A percentile compares a stretch with the other conserved stretches of the same genome.
These are phyloP conservation scores for Coix lacrymajobi DNA, from an alignment of 176 grass and related monocot species.

Conservation along the genomic window DNA sequence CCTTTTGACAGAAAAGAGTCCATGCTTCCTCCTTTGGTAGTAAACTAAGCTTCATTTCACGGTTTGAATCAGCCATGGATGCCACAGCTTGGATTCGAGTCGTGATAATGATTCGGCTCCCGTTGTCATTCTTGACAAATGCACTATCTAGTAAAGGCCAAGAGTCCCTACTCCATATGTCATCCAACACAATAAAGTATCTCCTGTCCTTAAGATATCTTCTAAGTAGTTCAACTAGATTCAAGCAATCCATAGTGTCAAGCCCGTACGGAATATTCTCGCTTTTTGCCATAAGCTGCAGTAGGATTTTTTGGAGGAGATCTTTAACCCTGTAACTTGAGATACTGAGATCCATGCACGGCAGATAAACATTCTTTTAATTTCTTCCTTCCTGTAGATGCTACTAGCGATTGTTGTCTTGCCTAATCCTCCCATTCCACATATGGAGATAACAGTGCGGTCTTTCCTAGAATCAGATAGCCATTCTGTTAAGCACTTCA, in stretches of 20 bases:
- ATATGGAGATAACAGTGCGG: constrained; percentile 36
- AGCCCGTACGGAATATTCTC: constrained; percentile 9
- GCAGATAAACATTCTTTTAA: constrained; percentile 34
- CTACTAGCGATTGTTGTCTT: constrained; percentile 38
- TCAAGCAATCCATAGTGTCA: constrained; percentile 19
- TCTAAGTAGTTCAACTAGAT: constrained; percentile 18
- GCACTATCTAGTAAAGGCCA: constrained; percentile 29
- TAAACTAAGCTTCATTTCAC: constrained; percentile 21
- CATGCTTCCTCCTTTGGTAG: constrained; percentile 30
- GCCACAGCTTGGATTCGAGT: constrained; percentile 37
- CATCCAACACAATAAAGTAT: constrained; percentile 44
- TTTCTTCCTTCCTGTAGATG: constrained; percentile 32
- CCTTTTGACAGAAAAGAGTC: constrained; percentile 35
- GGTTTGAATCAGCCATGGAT: neutral
- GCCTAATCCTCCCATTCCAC: constrained; percentile 49
- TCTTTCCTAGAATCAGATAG: neutral
- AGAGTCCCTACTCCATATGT: constrained; percentile 41
- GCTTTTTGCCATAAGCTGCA: constrained; percentile 17
- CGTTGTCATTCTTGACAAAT: constrained; percentile 21
- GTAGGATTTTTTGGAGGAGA: constrained; percentile 33
- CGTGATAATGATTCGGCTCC: constrained; percentile 32
- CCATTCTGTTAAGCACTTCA: constrained; percentile 22
- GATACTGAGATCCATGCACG: constrained; percentile 40
- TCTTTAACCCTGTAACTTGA: constrained; percentile 34
- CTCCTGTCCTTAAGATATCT: constrained; percentile 27